These are phyloP conservation scores for Sporodiniella umbellata DNA, from an alignment of 371 early-diverging fungal genomes.

Conservation along the genomic window DNA sequence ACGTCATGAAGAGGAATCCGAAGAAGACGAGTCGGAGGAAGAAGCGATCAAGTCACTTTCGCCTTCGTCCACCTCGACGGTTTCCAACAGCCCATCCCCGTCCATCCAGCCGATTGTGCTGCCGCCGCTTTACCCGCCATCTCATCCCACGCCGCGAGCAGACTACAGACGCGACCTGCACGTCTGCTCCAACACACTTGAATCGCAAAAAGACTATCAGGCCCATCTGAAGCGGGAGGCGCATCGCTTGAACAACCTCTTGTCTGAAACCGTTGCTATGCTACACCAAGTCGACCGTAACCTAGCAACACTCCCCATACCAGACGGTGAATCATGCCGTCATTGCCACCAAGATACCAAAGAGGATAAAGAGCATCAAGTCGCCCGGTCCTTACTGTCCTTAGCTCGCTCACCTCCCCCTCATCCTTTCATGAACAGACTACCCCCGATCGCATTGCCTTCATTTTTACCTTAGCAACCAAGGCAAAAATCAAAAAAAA, in stretches of 20 bases:
- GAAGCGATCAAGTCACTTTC: background rate
- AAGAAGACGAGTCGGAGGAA: background rate
- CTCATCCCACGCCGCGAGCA: too few relatives aligned
- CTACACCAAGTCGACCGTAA: slow-evolving; percentile 51
- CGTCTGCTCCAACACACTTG: slow-evolving; percentile 27
- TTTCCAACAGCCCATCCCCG: background rate
- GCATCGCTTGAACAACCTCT: slow-evolving; percentile 42
- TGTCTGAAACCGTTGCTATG: slow-evolving; percentile 50
- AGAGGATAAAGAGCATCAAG: slow-evolving; percentile 17
- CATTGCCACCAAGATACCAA: slow-evolving; percentile 5
- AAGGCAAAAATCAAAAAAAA: too few relatives aligned
- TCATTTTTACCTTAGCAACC: slow-evolving; percentile 17
- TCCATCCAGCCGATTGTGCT: slow-evolving; percentile 12
- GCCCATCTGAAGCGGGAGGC: slow-evolving; percentile 57
- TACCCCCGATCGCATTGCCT: slow-evolving; percentile 18
- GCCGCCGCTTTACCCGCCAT: slow-evolving; percentile 19
- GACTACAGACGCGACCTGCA: slow-evolving; percentile 7
- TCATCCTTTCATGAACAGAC: slow-evolving; percentile 2
- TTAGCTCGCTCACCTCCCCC: slow-evolving; percentile 12
- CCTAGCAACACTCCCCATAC: slow-evolving; percentile 16
- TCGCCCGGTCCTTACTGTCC: slow-evolving; percentile 15
- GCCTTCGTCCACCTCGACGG: background rate
- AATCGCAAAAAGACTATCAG: slow-evolving; percentile 49
- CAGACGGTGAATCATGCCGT: slow-evolving; percentile 9
- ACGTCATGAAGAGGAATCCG: background rate